phyloP scores from a whole-genome alignment of 1,139 yeast genomes.

The Blastobotrys indianensis region DNA sequence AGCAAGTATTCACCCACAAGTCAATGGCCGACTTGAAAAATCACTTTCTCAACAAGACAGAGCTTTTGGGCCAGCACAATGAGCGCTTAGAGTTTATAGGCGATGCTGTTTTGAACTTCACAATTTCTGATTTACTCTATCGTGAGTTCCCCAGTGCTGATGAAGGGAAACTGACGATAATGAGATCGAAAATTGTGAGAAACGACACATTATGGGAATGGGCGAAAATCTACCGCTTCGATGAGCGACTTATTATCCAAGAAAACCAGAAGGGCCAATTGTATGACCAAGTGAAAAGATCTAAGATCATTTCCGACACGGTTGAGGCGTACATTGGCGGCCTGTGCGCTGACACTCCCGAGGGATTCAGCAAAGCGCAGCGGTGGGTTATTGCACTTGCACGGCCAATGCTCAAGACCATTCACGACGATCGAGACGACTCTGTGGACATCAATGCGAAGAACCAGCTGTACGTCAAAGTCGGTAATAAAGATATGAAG shows the following conservation, averaged over 20 bases:
- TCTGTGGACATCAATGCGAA: conserved; percentile 57
- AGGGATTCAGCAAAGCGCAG: conserved; percentile 40
- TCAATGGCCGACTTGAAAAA: conserved; percentile 55
- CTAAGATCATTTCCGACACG: conserved; percentile 64
- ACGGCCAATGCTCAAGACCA: conserved; percentile 44
- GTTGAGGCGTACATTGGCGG: conserved; percentile 94
- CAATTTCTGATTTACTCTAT: conserved; percentile 64
- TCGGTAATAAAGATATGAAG: conserved; percentile 67
- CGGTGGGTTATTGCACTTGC: conserved; percentile 59
- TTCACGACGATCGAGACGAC: conserved; percentile 32
- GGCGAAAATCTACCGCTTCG: conserved; percentile 66
- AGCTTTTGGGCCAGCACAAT: conserved; percentile 61
- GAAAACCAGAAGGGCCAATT: conserved; percentile 36
- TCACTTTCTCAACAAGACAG: conserved; percentile 47
- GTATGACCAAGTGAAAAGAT: conserved; percentile 22
- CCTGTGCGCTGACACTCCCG: conserved; percentile 50
- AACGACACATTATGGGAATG: conserved; percentile 70
- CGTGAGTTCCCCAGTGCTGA: conserved; percentile 59
- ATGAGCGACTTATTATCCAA: conserved; percentile 44
- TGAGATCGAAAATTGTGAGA: conserved; percentile 67
- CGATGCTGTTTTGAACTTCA: conserved; percentile 74
- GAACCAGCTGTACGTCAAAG: conserved; percentile 64
- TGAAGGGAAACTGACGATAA: conserved; percentile 75
- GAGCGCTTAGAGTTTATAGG: conserved; percentile 93
- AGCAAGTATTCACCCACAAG: conserved; percentile 76